Base-by-base conservation (phyloP, 441 rosid species). In the Syzygium syzygioides region DNA sequence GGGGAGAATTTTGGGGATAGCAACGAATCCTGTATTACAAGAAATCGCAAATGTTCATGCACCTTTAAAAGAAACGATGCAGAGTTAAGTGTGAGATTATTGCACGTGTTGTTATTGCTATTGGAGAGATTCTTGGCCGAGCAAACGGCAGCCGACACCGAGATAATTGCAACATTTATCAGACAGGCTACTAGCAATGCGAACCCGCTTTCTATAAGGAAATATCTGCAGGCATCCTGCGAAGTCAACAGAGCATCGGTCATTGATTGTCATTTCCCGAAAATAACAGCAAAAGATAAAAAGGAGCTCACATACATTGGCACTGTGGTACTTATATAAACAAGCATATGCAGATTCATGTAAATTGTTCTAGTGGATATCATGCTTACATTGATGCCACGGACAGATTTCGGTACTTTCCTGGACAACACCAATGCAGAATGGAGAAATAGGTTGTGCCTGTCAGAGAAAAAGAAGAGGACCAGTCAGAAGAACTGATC, bases 201-300 rank as follows among this genome's bases (percentile, higher is more conserved):
- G 26, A 94, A 86, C 59, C 96, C 98, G 45, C 96, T 94, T 91
- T 96, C 98, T 55, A 94, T 91, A 5, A 96, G 93, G 90, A 95
- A 96, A 90, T 86, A 95, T 30, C 94, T 90, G 86, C 97, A 95
- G 1, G 96, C 96, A 37, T 87, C 94, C 96, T 96, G 94, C 23
- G 37, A 26, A 86, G 55, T 52, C 28, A 48, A 48, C 30, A 66
- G 7, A 3, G 85, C 2, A 25, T 54, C 37, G 28, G 32, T 23
- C 55, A 41, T n/a, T 4, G 55, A 55, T 4, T 32, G 45, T 41
- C 53, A 41, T n/a, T 37, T 32, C 68, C 55, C 23, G 6, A 23
- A 7, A 56, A 85, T 11, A n/a, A 54, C 55, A 83, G 19, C 34
- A 25, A 23, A 53, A 48, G 48, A 52, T 4, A 55, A 2, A 19